Base-by-base conservation (phyloP, 2,329 filamentous ascomycete species). In the Tolypocladium paradoxum region DNA sequence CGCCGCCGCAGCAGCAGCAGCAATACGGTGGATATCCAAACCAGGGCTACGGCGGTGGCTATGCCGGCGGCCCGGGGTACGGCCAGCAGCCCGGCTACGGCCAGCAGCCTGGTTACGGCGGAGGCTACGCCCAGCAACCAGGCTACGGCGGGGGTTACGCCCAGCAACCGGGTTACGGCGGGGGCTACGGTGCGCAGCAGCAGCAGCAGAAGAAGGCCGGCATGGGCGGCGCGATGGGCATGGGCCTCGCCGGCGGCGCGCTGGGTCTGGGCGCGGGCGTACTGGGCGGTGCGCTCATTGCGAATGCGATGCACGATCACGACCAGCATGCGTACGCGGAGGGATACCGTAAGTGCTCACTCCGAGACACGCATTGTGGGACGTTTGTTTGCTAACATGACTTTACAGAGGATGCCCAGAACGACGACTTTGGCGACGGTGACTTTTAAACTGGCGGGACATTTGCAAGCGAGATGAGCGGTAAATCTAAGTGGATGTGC, bases 231-330 rank as follows among this genome's bases (percentile, higher is more conserved):
- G 40, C 24, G 14, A 61, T 66, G 61, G 59, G 59, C 35, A 66
- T 92, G 71, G 88, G 88, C n/a, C 76, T 80, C 55, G 81, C 77
- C 1, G 89, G 88, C 48, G 89, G 84, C 50, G 88, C 88, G 24
- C 73, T 95, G 45, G 90, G 90, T 72, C 68, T 88, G 4, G 90
- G 90, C 60, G 90, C 86, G 57, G 90, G 90, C 68, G 64, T 96
- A 65, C 62, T 96, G 1, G 91, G 90, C 60, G 90, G 90, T 53
- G 79, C 82, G 56, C 57, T 95, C 62, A 69, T 95, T 34, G 84
- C 77, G 2, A 76, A 86, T 63, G 84, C 84, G 1, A 75, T 91
- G 50, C 71, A 87, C 53, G 80, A 84, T 56, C 66, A 77, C 48
- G 69, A 87, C 58, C 70, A 85, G 55, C 74, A 81, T 6, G 78